phyloP scores from a whole-genome alignment of 768 basidiomycete species.

The Melanogaster broomeanus region DNA sequence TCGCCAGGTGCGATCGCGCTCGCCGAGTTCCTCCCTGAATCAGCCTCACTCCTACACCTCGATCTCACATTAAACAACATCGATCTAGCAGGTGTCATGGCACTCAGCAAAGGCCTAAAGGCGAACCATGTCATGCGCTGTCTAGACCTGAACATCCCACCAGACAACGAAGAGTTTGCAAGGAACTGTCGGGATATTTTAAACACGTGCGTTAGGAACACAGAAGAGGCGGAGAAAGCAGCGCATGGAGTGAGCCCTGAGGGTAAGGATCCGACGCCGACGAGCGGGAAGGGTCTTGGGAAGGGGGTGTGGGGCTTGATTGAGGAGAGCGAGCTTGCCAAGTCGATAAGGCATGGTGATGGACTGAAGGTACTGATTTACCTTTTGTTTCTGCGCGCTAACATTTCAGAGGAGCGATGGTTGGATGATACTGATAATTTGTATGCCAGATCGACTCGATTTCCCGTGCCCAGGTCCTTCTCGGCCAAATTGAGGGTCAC shows the following conservation, averaged over 20 bases:
- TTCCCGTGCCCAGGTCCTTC: slow-evolving; percentile 42
- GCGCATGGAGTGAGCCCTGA: slow-evolving; percentile 12
- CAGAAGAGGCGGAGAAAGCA: slow-evolving; percentile 73
- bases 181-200: slow-evolving; percentile 88
- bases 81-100: slow-evolving; percentile 91
- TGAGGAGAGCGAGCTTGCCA: slow-evolving; percentile 81
- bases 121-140: slow-evolving; percentile 87
- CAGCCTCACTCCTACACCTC: slow-evolving; percentile 82
- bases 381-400: not conserved
- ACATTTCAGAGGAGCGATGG: not conserved
- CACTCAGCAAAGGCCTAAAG: slow-evolving; percentile 83
- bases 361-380: slow-evolving; percentile 48
- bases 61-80: slow-evolving; percentile 84
- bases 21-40: slow-evolving; percentile 95
- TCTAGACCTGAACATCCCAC: slow-evolving; percentile 90
- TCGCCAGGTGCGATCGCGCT: slow-evolving; percentile 90
- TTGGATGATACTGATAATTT: too few species aligned
- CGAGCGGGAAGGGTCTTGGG: slow-evolving; percentile 53
- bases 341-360: slow-evolving; percentile 54
- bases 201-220: slow-evolving; percentile 89
- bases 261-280: slow-evolving; percentile 18
- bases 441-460: slow-evolving; percentile 8
- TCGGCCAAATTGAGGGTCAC: slow-evolving; percentile 39
- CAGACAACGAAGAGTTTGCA: slow-evolving; percentile 79
- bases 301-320: slow-evolving; percentile 86